These are phyloP conservation scores for Saccharomyces pastorianus DNA, from an alignment of 1,139 yeast species.

Conservation along the genomic window DNA sequence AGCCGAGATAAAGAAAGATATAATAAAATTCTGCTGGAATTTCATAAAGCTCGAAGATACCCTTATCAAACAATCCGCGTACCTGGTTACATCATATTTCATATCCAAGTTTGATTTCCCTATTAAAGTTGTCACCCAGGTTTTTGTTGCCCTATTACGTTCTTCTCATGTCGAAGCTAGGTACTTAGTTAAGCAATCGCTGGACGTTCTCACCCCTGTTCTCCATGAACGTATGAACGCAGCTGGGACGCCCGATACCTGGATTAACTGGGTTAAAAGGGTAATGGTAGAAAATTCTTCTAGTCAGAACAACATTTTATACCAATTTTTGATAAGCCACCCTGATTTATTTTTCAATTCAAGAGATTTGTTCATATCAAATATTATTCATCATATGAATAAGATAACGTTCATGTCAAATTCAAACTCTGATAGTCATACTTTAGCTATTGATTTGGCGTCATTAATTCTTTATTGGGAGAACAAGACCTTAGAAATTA, in stretches of 20 bases:
- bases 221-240: constrained; percentile 61
- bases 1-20: constrained; percentile 67
- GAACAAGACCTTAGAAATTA: constrained; percentile 34
- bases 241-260: constrained; percentile 54
- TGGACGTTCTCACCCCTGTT: constrained; percentile 85
- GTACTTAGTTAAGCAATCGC: constrained; percentile 74
- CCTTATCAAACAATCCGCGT: constrained; percentile 87
- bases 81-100: constrained; percentile 79
- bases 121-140: constrained; percentile 79
- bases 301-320: constrained; percentile 62
- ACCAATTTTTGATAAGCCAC: constrained; percentile 82
- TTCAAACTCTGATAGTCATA: constrained; percentile 75
- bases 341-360: constrained; percentile 78
- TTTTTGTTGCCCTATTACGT: constrained; percentile 79
- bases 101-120: constrained; percentile 88
- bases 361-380: constrained; percentile 82
- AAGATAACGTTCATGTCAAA: constrained; percentile 76
- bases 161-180: constrained; percentile 84
- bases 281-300: constrained; percentile 87
- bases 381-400: constrained; percentile 91
- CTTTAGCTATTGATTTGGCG: constrained; percentile 80
- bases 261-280: constrained; percentile 95
- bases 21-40: constrained; percentile 92
- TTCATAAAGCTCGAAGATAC: constrained; percentile 84
- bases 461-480: constrained; percentile 87